phyloP scores from a whole-genome alignment of 441 rosid genomes.

The Populus hybrid region DNA sequence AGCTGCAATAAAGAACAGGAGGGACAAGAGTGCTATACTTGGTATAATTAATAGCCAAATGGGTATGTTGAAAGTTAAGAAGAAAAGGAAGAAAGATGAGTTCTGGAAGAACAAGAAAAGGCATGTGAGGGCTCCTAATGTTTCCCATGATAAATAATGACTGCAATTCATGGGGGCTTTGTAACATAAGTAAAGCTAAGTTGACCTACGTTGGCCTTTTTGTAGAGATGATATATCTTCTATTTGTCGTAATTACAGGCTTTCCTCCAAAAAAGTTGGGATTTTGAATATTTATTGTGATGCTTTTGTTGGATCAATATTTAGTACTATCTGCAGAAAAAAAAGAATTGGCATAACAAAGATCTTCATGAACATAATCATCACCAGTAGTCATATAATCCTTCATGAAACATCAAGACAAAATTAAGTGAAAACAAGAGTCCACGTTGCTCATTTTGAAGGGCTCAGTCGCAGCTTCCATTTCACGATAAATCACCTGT shows the following conservation, averaged over 20 bases:
- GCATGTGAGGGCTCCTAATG: constrained; percentile 25
- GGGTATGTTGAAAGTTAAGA: constrained; percentile 55
- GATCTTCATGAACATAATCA: not conserved
- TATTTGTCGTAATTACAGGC: not conserved
- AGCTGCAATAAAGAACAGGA: constrained; percentile 62
- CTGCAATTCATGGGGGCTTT: constrained; percentile 6
- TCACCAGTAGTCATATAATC: not conserved
- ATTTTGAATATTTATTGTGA: not conserved
- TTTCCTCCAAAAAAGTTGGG: not conserved
- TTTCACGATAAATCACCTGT: not conserved
- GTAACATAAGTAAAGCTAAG: constrained; percentile 1
- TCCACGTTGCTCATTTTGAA: not conserved
- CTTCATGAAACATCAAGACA: not conserved
- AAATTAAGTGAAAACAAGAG: not conserved
- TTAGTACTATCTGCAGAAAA: not conserved
- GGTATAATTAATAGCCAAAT: constrained; percentile 71
- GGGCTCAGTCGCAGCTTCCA: not conserved
- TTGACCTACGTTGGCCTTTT: not conserved
- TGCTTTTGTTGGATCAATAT: not conserved
- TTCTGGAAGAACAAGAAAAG: constrained; percentile 77
- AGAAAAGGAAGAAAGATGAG: constrained; percentile 76
- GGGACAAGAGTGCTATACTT: constrained; percentile 72
- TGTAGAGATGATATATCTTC: not conserved
- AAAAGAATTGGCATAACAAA: not conserved
- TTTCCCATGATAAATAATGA: constrained; percentile 3